Evolutionary conservation across 257 asterid genomes (phyloP), one percentile per base, ranked within the genome.

Genomic region (Plantago major): DNA sequence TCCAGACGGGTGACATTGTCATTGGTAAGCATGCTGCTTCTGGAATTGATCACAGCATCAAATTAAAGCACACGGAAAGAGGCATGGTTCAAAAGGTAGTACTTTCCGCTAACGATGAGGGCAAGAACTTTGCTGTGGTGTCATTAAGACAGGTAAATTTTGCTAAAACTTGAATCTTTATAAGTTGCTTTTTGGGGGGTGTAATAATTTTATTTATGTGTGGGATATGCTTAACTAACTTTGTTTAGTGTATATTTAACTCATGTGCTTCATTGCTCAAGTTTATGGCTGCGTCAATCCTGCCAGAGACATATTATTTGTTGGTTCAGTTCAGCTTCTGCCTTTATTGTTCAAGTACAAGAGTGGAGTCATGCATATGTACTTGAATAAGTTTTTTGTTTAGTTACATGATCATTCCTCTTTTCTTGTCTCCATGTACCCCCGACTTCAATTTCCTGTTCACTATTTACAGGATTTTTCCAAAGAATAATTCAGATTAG

Each of bases 61-160:
- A 92, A 71, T 71, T 86, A 71, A 84, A 84, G 85, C 99, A 92
- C 64, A 92, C 97, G 0, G 97, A 92, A 72, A 79, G 87, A 62
- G 99, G 99, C 57, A 81, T 83, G 91, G 99, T 92, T 71, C 97
- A 92, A 69, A 89, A 89, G 73, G 97, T 92, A 4, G 72, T 86
- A 55, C 85, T 86, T 57, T 84, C 97, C 17, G 81, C 95, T 45
- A 89, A 92, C 63, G 99, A 92, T 43, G 96, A 86, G 5, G 97
- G 95, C 46, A 89, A 83, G 68, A 89, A 74, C 59, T 86, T 81
- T 67, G 95, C 95, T 9, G 90, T 81, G 6, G 99, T 92, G 17
- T 86, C 96, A 58, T 58, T 92, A 60, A 82, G 96, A 81, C 99
- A 92, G 95, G 97, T 91, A 73, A 56, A 44, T 62, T 64, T 22